Percentiles rank a stretch among this genome's conserved stretches.
Evolutionary conservation across 352 stramenopile species (phyloP).

Genomic region (Globisporangium splendens): DNA sequence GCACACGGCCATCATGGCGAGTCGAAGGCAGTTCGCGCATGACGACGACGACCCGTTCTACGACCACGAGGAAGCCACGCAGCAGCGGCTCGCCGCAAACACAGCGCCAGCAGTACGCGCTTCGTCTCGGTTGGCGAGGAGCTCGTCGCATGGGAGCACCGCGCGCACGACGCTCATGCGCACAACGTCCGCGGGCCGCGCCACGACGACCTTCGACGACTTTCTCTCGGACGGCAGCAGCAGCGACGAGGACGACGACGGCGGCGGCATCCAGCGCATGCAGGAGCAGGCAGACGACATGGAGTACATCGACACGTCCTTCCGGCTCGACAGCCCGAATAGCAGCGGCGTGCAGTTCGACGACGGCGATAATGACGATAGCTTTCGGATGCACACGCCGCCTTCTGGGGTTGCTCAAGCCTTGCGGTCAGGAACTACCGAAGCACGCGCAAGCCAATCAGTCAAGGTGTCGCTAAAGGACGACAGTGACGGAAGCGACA

Average conservation of each 20-base stretch:
- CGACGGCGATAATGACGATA: constrained; percentile 1
- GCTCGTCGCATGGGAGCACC: not conserved
- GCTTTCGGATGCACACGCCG: constrained; percentile 1
- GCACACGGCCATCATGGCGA: not conserved
- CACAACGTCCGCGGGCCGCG: constrained; percentile 10
- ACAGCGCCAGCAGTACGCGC: no score
- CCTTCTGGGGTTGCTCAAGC: not conserved
- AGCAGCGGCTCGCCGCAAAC: not conserved
- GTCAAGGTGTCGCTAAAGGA: not conserved
- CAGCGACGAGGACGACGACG: constrained; percentile 26
- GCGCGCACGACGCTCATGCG: not conserved
- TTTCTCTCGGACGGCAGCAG: constrained; percentile 41
- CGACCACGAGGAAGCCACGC: constrained; percentile 10
- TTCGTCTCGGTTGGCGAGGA: not conserved
- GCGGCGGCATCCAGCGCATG: constrained; percentile 30
- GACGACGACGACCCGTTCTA: constrained; percentile 15
- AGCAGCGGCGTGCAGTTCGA: not conserved
- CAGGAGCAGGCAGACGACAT: constrained; percentile 51
- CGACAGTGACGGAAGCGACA: constrained; percentile 3
- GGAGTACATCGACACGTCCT: constrained; percentile 29
- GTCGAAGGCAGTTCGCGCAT: not conserved
- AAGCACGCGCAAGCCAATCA: not conserved
- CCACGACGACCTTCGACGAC: constrained; percentile 29
- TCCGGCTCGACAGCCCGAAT: constrained; percentile 23
- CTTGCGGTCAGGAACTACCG: no score